phyloP scores from a whole-genome alignment of 2,329 filamentous ascomycete species.

The Stemphylium beticola region DNA sequence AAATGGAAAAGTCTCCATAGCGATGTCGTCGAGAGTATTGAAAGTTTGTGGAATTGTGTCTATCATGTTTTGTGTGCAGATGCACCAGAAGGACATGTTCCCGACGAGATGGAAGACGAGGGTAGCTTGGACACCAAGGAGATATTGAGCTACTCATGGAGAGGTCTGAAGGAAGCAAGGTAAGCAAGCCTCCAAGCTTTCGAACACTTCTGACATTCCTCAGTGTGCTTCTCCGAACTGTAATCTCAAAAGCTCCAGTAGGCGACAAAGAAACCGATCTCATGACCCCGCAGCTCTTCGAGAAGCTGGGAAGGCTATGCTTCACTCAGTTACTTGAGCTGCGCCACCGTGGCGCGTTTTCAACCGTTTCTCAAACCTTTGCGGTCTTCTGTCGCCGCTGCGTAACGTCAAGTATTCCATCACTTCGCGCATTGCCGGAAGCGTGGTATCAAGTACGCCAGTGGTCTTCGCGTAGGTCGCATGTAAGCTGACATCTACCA shows the following conservation, averaged over 20 bases:
- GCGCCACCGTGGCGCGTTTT: constrained; percentile 90
- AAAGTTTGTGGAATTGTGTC: constrained; percentile 78
- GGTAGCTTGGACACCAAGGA: constrained; percentile 83
- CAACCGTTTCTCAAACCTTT: constrained; percentile 89
- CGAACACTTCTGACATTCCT: constrained; percentile 1
- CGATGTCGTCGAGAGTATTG: constrained; percentile 66
- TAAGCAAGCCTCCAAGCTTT: constrained; percentile 45
- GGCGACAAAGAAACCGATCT: constrained; percentile 25
- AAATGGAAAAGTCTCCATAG: constrained; percentile 55
- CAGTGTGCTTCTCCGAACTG: constrained; percentile 70
- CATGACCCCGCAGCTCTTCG: constrained; percentile 59
- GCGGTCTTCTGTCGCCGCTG: constrained; percentile 75
- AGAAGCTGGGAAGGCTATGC: constrained; percentile 72
- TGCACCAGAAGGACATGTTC: constrained; percentile 87
- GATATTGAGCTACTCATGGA: constrained; percentile 91
- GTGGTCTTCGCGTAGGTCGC: neutral
- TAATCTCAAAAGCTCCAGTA: constrained; percentile 50
- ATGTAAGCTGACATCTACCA: constrained; percentile 36
- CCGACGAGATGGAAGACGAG: constrained; percentile 74
- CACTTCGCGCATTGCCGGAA: constrained; percentile 59
- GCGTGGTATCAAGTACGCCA: constrained; percentile 67
- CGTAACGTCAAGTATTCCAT: constrained; percentile 57
- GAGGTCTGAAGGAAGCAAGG: constrained; percentile 94
- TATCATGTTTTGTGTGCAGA: constrained; percentile 85
- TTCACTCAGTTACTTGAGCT: constrained; percentile 84